Conservation (phyloP, 2,329 filamentous ascomycete species). For the Orbilia quercus region DNA sequence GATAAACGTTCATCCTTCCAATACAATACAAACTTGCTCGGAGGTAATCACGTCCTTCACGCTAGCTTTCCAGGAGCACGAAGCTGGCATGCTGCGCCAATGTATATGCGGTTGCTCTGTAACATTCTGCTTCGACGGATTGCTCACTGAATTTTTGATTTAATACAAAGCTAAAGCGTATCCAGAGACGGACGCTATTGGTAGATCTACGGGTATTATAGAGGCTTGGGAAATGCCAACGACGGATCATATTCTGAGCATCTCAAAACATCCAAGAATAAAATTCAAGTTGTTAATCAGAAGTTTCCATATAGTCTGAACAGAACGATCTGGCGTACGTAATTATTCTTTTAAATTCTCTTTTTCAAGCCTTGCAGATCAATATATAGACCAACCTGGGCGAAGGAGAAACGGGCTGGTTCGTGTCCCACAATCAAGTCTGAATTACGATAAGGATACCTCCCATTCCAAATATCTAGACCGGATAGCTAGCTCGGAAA, state of each 20-base stretch:
- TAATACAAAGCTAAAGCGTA: conserved; percentile 36
- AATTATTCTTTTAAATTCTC: no score
- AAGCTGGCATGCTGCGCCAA: conserved; percentile 30
- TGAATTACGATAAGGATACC: no score
- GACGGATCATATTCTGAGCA: conserved; percentile 26
- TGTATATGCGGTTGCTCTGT: conserved; percentile 19
- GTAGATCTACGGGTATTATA: conserved; percentile 18
- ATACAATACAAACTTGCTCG: not conserved
- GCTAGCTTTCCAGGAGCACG: conserved; percentile 42
- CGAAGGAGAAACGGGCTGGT: no score
- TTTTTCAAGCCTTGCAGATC: no score
- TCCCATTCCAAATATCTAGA: no score
- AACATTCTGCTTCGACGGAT: conserved; percentile 30
- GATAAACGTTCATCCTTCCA: no score
- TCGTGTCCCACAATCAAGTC: no score
- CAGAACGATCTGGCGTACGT: no score
- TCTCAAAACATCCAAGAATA: conserved; percentile 40
- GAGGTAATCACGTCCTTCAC: conserved; percentile 39
- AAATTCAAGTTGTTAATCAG: conserved; percentile 22
- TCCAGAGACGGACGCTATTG: conserved; percentile 19
- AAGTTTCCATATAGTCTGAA: no score
- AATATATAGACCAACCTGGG: no score
- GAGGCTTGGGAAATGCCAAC: conserved; percentile 46
- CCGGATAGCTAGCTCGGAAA: no score
- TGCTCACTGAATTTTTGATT: not conserved